A percentile compares a stretch with the other conserved stretches of the same genome.
phyloP scores from a whole-genome alignment of 2,329 filamentous ascomycete species.

The Macrophomina tecta region DNA sequence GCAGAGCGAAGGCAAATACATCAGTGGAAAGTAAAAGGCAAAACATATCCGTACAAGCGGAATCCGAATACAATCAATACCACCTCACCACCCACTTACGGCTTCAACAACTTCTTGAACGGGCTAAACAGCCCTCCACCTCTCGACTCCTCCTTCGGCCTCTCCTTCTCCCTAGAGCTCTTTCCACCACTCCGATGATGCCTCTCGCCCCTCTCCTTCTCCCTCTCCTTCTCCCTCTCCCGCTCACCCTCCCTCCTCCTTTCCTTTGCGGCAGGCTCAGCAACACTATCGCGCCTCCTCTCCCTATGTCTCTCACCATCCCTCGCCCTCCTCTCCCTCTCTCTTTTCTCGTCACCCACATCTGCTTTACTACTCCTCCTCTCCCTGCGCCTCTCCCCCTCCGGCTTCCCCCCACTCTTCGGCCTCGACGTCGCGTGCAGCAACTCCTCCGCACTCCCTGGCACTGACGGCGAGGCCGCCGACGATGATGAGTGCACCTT shows the following conservation, averaged over 20 bases:
- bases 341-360: too few relatives aligned
- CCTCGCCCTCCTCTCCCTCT: not conserved
- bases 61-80: not conserved
- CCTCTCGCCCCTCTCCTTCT: not conserved
- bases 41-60: not conserved
- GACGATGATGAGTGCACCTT: not conserved
- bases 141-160: conserved; percentile 11
- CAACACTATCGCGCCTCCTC: not conserved
- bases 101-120: conserved; percentile 17
- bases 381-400: not conserved
- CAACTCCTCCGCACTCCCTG: not conserved
- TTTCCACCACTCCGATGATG: conserved; percentile 13
- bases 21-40: too few relatives aligned
- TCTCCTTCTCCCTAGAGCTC: conserved; percentile 11
- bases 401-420: not conserved
- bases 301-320: not conserved
- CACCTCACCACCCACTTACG: not conserved
- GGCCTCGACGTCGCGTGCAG: not conserved
- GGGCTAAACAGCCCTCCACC: not conserved
- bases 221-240: not conserved
- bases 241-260: not conserved
- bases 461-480: too few relatives aligned
- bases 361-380: not conserved
- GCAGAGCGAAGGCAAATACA: not conserved
- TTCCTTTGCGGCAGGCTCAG: not conserved